Base-by-base conservation (phyloP, 352 stramenopile genomes). In the Saprolegnia diclina region DNA sequence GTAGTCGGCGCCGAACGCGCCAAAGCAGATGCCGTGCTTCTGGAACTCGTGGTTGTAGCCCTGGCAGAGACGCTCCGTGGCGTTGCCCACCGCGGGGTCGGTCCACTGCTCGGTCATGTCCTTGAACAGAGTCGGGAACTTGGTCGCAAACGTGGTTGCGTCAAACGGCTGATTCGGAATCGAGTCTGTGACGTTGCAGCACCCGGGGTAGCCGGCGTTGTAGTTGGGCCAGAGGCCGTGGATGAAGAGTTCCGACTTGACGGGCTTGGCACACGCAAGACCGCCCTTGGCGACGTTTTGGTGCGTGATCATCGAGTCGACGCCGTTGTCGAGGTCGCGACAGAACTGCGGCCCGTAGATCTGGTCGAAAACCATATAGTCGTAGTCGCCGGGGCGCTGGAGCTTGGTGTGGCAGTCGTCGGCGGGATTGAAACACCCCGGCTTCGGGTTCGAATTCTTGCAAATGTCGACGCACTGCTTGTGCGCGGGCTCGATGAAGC, bases 31-130 rank as follows among this genome's bases (percentile, higher is more conserved):
- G 16, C 84, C 84, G 74, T 92, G 84, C 76, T 92, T 92, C 75
- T 92, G 84, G 77, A 86, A 90, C 72, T 90, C 82, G 75, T 92
- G 84, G 76, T 90, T 80, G 76, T 90, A 92, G 71, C 89, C 85
- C 76, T 92, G 81, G 56, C 84, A 92, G 7, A 92, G 75, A 61
- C 76, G 74, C 69, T 88, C 77, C 72, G 85, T 81, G 13, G 77
- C 73, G 40, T 73, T 80, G 16, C 68, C 24, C 37, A 84, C 72
- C 18, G 85, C 84, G 26, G 85, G 75, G 53, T 92, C 85, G 37
- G 89, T 67, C 85, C 85, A 92, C 71, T 86, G 78, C 24, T 73
- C 63, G 13, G 67, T 74, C 83, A 91, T 89, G 45, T 78, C 57
- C 14, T 74, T 68, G 5, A 89, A 72, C 56, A 89, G 67, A 16